These are phyloP conservation scores for Psidium friedrichsthalianum DNA, from an alignment of 345 rosid genomes.

Conservation along the genomic window DNA sequence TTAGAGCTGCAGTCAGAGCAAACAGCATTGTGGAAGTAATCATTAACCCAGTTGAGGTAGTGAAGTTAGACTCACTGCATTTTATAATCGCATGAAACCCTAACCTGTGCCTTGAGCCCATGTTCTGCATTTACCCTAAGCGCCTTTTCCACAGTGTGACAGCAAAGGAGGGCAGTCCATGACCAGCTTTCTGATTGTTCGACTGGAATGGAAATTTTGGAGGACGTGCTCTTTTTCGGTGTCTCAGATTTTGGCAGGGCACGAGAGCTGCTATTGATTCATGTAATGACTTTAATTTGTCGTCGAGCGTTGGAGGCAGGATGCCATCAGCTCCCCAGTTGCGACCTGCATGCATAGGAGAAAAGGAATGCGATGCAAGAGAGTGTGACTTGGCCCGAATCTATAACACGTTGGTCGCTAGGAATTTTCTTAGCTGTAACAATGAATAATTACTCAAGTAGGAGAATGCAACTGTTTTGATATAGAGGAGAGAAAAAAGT, in stretches of 20 bases:
- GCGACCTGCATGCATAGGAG: constrained; percentile 36
- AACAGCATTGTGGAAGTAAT: background rate
- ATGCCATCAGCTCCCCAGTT: constrained; percentile 58
- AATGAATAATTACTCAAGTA: background rate
- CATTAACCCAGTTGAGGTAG: background rate
- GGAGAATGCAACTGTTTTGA: background rate
- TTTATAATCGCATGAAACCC: background rate
- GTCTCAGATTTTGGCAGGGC: constrained; percentile 46
- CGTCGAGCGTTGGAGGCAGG: constrained; percentile 43
- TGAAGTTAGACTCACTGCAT: background rate
- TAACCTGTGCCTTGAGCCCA: constrained; percentile 93
- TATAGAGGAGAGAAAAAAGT: background rate
- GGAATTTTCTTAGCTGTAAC: background rate
- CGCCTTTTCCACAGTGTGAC: constrained; percentile 55
- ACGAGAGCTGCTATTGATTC: constrained; percentile 61
- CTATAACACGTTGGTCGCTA: background rate
- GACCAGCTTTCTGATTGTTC: constrained; percentile 67
- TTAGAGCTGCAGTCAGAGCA: constrained; percentile 48
- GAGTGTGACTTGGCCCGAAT: background rate
- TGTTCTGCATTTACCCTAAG: constrained; percentile 44
- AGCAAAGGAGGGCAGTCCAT: constrained; percentile 58
- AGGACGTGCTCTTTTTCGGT: constrained; percentile 50
- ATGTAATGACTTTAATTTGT: constrained; percentile 45
- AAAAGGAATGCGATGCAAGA: background rate
- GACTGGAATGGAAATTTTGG: constrained; percentile 76